phyloP scores from a whole-genome alignment of 202 grass and related monocot genomes.

The Dendrocalamus latiflorus region DNA sequence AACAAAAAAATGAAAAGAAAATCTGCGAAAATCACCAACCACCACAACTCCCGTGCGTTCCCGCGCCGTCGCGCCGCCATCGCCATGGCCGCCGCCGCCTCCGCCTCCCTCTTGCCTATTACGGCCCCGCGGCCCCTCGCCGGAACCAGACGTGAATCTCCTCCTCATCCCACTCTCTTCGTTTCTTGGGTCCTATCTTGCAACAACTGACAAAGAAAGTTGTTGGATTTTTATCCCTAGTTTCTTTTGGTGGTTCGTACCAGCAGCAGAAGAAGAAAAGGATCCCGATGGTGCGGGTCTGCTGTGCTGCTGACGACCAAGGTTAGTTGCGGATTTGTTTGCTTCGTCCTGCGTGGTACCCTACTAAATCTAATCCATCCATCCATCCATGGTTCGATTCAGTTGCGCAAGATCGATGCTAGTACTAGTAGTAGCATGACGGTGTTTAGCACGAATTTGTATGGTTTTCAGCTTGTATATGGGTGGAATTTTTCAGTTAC shows the following conservation, averaged over 20 bases:
- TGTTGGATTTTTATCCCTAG: not conserved
- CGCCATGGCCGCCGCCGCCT: constrained; percentile 17
- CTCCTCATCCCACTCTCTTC: not conserved
- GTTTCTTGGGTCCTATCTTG: not conserved
- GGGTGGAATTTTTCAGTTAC: not conserved
- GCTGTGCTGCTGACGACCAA: constrained; percentile 35
- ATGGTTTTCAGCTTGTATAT: not conserved
- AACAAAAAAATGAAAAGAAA: not conserved
- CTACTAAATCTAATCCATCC: no score
- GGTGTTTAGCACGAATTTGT: not conserved
- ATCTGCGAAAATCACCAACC: constrained; percentile 6
- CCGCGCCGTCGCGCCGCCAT: not conserved
- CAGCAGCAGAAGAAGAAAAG: not conserved
- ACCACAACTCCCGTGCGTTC: not conserved
- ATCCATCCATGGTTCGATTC: no score
- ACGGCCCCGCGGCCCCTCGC: not conserved
- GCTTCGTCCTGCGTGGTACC: not conserved
- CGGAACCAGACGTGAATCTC: not conserved
- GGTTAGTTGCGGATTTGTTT: constrained; percentile 21
- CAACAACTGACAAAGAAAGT: not conserved
- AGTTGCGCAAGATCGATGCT: no score
- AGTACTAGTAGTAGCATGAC: no score
- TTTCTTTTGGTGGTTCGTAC: constrained; percentile 1
- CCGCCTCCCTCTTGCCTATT: not conserved
- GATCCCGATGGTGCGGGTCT: constrained; percentile 4